Evolutionary conservation across 306 rosid species (phyloP).

Genomic region (Cucurbita maxima): DNA sequence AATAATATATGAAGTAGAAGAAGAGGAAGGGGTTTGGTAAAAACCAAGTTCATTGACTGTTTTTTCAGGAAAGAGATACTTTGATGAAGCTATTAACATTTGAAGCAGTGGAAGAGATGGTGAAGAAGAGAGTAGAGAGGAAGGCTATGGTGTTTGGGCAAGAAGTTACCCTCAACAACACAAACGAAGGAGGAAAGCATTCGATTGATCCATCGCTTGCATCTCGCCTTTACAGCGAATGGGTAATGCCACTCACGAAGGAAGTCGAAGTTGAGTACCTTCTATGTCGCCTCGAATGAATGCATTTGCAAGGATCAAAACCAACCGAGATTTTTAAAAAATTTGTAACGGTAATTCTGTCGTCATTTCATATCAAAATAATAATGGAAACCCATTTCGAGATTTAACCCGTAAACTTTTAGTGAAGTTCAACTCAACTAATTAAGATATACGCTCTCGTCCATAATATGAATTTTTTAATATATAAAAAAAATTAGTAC

Average conservation of each 20-base stretch:
- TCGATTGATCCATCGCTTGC: conserved; percentile 54
- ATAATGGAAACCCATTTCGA: too few species aligned
- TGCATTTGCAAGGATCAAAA: neutral
- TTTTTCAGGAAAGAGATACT: conserved; percentile 51
- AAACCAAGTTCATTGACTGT: neutral
- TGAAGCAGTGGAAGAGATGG: conserved; percentile 49
- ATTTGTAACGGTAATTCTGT: neutral
- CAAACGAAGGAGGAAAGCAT: conserved; percentile 3
- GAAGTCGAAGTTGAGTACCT: conserved; percentile 77
- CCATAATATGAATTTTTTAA: too few species aligned
- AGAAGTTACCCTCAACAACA: conserved; percentile 25
- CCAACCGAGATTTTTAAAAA: neutral
- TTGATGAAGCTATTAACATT: conserved; percentile 76
- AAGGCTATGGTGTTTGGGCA: conserved; percentile 65
- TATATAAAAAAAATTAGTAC: too few species aligned
- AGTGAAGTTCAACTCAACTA: too few species aligned
- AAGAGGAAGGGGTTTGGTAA: neutral
- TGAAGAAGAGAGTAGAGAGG: conserved; percentile 70
- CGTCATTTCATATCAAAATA: neutral
- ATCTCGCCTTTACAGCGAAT: conserved; percentile 40
- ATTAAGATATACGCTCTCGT: too few species aligned
- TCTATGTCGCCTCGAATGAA: conserved; percentile 39
- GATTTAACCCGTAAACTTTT: too few species aligned
- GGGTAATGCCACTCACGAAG: conserved; percentile 87
- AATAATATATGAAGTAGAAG: neutral